Base-by-base conservation (phyloP, 345 rosid genomes). In the Geranium brycei region DNA sequence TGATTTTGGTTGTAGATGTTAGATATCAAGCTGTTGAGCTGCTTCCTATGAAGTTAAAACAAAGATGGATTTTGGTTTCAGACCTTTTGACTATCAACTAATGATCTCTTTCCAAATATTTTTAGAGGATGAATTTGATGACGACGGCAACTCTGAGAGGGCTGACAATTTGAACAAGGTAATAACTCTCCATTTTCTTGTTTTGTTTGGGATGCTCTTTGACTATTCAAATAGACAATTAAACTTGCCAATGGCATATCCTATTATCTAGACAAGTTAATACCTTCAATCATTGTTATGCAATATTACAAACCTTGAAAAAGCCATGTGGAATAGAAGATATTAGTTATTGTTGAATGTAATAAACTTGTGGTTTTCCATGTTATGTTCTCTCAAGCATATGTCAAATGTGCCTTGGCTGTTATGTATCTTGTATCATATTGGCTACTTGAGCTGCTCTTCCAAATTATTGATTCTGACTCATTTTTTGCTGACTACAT, bases 71-170 rank as follows among this genome's bases (percentile, higher is more conserved):
- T 62, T 58, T 56, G 3, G 41, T 51, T 30, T 1, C 31, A 4
- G 23, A 30, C 35, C 56, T 28, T 59, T 57, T 31, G 8, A 35
- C 12, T 30, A 4, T 19, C 57, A 18, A 17, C 16, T 31, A n/a
- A 16, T 16, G 10, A 47, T 35, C 31, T 40, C n/a, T 11, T 15
- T 31, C 57, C 41, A 41, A n/a, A 3, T 65, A 1, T 61, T 76
- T 71, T 70, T 77, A 85, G 91, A 81, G 60, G 73, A 66, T 73
- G 88, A 74, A 63, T 64, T 60, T 51, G 83, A 79, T 62, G 82
- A 80, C 58, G 75, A 59, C 51, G 17, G 63, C 61, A 19, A 78
- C 55, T 69, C 82, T 72, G 72, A 72, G 18, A 75, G 71, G 57
- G 75, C 64, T 51, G 79, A 69, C 28, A 12, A 59, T 10, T 56